Base-by-base conservation (phyloP, 106 monocot species). In the Dendrobium catenatum region DNA sequence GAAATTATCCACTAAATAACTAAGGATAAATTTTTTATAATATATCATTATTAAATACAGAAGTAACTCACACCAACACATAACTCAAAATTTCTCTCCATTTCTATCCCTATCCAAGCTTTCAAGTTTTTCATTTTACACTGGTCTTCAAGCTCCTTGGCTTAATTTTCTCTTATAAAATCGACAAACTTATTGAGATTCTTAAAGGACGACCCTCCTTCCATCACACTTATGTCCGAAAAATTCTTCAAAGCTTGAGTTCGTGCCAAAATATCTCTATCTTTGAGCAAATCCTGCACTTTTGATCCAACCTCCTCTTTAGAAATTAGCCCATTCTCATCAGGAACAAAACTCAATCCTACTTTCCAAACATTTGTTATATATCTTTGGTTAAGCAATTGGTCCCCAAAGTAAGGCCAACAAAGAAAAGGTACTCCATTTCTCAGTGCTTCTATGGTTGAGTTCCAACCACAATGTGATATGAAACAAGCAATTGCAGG, bases 321-420 rank as follows among this genome's bases (percentile, higher is more conserved):
- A 9, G 9, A 46, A 46, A 46, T 17, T 9, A 68, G 24, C 6
- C 67, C 80, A 47, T 22, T 17, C 24, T 41, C 68, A 47, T 68
- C 68, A 46, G 46, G 46, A 46, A 6, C 46, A 9, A 46, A 7
- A 46, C 46, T 46, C 46, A 46, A 46, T 6, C 46, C 6, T 4
- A 37, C 77, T 70, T 31, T 86, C 89, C 89, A 86, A 11, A 42
- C 76, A 46, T 82, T 79, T n/a, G 83, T 84, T 20, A 86, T 84
- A 75, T 81, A 89, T 56, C 80, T 80, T 43, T 85, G 73, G 67
- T 82, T 86, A 31, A 78, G 7, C 70, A 82, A 83, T 24, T 88
- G 82, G 55, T 88, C 82, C 0, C 48, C 77, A 48, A 85, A 88
- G 76, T 78, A 85, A 29, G 88, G 85, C 82, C 85, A 88, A 33